Conservation (phyloP, 495 filamentous ascomycete genomes). For the Tuber aestivum region DNA sequence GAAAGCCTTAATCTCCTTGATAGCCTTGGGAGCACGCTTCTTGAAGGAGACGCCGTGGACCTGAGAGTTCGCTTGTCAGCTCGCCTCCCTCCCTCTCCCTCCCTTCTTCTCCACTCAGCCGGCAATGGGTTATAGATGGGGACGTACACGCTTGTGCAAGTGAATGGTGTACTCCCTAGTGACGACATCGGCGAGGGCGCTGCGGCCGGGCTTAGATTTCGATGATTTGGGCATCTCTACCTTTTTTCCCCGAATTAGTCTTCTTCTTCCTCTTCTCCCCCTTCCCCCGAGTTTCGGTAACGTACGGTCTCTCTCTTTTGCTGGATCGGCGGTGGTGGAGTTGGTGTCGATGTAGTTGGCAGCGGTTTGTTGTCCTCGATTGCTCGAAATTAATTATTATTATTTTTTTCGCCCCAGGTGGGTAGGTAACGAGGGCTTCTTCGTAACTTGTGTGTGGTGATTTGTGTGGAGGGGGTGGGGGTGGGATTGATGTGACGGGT, state of each 20-base stretch:
- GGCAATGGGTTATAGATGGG: constrained; percentile 31
- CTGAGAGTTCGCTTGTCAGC: constrained; percentile 47
- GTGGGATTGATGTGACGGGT: constrained; percentile 20
- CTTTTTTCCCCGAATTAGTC: constrained; percentile 23
- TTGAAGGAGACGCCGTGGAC: constrained; percentile 97
- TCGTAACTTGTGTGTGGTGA: constrained; percentile 26
- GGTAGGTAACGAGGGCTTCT: constrained; percentile 23
- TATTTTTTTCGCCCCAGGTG: neutral
- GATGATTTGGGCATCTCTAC: constrained; percentile 63
- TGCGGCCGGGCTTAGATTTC: constrained; percentile 71
- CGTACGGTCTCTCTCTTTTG: constrained; percentile 11
- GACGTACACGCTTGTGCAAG: constrained; percentile 97
- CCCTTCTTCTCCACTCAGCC: constrained; percentile 14
- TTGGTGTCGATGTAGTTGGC: constrained; percentile 18
- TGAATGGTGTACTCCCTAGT: constrained; percentile 99
- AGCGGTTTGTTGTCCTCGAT: constrained; percentile 20
- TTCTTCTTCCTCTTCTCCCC: neutral
- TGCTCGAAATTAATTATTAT: neutral
- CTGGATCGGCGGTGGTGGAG: constrained; percentile 17
- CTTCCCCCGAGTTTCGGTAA: neutral
- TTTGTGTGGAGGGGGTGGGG: constrained; percentile 15
- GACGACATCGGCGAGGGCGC: constrained; percentile 96
- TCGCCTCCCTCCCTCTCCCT: neutral
- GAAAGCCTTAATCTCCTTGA: constrained; percentile 98
- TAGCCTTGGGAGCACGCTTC: constrained; percentile 94